Evolutionary conservation across 768 basidiomycete genomes (phyloP).

Genomic region (Suillus alpinus): DNA sequence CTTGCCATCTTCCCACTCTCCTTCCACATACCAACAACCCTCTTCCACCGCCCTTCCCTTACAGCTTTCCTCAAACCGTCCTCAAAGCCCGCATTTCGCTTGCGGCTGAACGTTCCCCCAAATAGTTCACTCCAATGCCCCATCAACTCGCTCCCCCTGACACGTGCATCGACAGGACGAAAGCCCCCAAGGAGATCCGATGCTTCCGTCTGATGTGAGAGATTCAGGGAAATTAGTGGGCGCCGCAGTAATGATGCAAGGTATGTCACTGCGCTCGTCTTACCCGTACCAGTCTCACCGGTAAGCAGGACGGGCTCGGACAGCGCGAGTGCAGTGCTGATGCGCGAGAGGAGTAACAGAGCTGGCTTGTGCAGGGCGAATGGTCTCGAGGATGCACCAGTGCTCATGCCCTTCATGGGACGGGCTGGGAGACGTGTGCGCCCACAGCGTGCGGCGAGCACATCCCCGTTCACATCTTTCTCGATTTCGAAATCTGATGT

Average conservation of each 20-base stretch:
- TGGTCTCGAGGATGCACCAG: conserved; percentile 44
- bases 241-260: conserved; percentile 75
- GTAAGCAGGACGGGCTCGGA: conserved; percentile 87
- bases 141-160: conserved; percentile 71
- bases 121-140: conserved; percentile 78
- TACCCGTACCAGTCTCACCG: conserved; percentile 99
- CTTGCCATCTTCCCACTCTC: conserved; percentile 70
- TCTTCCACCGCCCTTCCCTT: conserved; percentile 80
- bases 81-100: conserved; percentile 86
- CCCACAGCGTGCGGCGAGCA: conserved; percentile 58
- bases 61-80: conserved; percentile 79
- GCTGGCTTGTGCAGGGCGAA: conserved; percentile 92
- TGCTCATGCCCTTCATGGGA: conserved; percentile 34
- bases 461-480: conserved; percentile 61
- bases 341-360: conserved; percentile 71
- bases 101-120: conserved; percentile 81
- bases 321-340: conserved; percentile 68
- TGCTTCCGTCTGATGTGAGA: conserved; percentile 95
- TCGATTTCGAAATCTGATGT: conserved; percentile 67
- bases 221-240: conserved; percentile 83
- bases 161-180: conserved; percentile 88
- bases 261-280: conserved; percentile 89
- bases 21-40: conserved; percentile 80
- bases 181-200: conserved; percentile 93
- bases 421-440: conserved; percentile 56